A percentile compares a stretch with the other conserved stretches of the same genome.
phyloP scores from a whole-genome alignment of 2,329 filamentous ascomycete genomes.

The Lomentospora prolificans region DNA sequence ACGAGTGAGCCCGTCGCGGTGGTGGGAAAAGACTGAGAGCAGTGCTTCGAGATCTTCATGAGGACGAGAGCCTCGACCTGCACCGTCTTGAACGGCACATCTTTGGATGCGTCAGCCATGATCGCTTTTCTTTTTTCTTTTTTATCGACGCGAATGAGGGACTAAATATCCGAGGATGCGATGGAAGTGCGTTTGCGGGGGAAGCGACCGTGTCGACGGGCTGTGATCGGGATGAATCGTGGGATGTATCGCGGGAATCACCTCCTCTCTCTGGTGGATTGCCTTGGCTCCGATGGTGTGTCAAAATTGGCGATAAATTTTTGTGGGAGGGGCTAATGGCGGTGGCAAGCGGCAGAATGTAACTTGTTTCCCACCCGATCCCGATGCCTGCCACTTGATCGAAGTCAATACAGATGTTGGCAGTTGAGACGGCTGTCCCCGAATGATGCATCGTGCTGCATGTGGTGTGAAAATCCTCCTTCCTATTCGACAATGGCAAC shows the following conservation, averaged over 20 bases:
- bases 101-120: conserved; percentile 53
- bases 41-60: conserved; percentile 98
- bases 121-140: conserved; percentile 9
- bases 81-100: conserved; percentile 71
- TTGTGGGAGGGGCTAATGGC: conserved; percentile 33
- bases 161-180: too few relatives aligned
- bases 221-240: conserved; percentile 15
- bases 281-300: conserved; percentile 20
- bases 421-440: background rate
- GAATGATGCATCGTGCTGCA: too few relatives aligned
- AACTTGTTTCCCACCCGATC: conserved; percentile 4
- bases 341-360: conserved; percentile 29
- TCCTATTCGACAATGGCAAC: background rate
- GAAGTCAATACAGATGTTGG: background rate
- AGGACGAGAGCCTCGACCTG: conserved; percentile 93
- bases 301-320: conserved; percentile 32
- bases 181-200: conserved; percentile 15
- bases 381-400: background rate
- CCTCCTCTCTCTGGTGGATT: background rate
- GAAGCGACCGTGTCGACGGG: conserved; percentile 16
- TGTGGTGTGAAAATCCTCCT: background rate
- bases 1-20: conserved; percentile 83
- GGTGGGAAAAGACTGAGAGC: conserved; percentile 77
- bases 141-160: too few relatives aligned
- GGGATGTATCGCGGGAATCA: background rate